Evolutionary conservation across 1,284 basidiomycete species (phyloP).

Genomic region (Boletus sp.): DNA sequence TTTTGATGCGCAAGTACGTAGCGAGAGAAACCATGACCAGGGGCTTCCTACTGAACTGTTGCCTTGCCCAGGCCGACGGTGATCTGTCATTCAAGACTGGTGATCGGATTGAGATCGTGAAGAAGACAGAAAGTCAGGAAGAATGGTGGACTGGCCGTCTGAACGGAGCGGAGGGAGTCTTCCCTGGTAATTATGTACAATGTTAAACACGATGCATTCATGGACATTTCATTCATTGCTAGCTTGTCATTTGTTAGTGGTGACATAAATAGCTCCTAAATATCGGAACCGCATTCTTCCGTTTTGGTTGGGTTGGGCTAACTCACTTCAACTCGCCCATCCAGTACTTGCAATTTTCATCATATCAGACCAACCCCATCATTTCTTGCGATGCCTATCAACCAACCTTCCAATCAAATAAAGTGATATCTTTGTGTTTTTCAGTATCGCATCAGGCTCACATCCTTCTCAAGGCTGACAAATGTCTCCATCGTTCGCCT

Average conservation of each 20-base stretch:
- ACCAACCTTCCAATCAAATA: constrained; percentile 88
- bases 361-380: background rate
- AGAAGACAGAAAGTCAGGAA: constrained; percentile 82
- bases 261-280: constrained; percentile 23
- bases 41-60: background rate
- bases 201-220: constrained; percentile 16
- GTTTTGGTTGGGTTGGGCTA: background rate
- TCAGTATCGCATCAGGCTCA: constrained; percentile 8
- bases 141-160: constrained; percentile 99
- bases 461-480: constrained; percentile 67
- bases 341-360: background rate
- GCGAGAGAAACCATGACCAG: background rate
- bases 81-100: constrained; percentile 92
- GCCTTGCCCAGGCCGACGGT: constrained; percentile 73
- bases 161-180: constrained; percentile 87
- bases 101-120: constrained; percentile 93
- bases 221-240: background rate
- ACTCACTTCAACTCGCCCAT: constrained; percentile 10
- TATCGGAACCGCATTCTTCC: constrained; percentile 13
- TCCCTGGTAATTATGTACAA: constrained; percentile 76
- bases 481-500: constrained; percentile 96
- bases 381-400: constrained; percentile 53
- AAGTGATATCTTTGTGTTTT: constrained; percentile 53
- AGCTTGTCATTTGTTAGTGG: background rate
- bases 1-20: constrained; percentile 78